Evolutionary conservation across 1,284 basidiomycete genomes (phyloP).

Genomic region (Tranzscheliella williamsii): DNA sequence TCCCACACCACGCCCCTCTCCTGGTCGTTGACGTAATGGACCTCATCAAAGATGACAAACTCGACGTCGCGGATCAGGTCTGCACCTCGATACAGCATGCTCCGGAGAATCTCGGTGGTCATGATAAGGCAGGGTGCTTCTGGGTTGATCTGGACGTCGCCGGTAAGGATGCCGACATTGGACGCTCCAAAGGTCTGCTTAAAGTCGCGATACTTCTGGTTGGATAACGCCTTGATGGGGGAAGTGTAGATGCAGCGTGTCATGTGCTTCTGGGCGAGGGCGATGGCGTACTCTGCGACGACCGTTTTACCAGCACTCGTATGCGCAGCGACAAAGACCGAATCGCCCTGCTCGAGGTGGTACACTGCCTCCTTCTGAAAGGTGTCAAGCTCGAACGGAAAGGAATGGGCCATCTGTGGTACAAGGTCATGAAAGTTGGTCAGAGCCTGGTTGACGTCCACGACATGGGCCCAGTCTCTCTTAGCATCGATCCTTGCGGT

Average conservation of each 20-base stretch:
- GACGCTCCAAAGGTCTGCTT: conserved; percentile 91
- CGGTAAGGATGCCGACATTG: conserved; percentile 94
- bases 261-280: conserved; percentile 96
- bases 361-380: conserved; percentile 99
- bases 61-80: conserved; percentile 98
- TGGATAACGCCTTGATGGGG: conserved; percentile 97
- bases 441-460: conserved; percentile 88
- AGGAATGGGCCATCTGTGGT: conserved; percentile 83
- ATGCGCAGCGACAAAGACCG: conserved; percentile 97
- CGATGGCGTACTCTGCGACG: conserved; percentile 97
- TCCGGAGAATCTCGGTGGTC: conserved; percentile 92
- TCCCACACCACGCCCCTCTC: conserved; percentile 99
- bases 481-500: conserved; percentile 64
- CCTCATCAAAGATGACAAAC: conserved; percentile 99
- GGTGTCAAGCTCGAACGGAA: conserved; percentile 79
- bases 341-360: conserved; percentile 94
- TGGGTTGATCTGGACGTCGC: conserved; percentile 98
- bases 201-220: conserved; percentile 99
- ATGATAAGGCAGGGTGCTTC: conserved; percentile 92
- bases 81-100: conserved; percentile 81
- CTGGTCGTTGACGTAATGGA: conserved; percentile 98
- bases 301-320: conserved; percentile 99
- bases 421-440: conserved; percentile 84
- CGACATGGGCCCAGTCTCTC: conserved; percentile 96
- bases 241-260: conserved; percentile 98